Evolutionary conservation across 345 rosid species (phyloP).

Genomic region (Dipteronia dyeriana): DNA sequence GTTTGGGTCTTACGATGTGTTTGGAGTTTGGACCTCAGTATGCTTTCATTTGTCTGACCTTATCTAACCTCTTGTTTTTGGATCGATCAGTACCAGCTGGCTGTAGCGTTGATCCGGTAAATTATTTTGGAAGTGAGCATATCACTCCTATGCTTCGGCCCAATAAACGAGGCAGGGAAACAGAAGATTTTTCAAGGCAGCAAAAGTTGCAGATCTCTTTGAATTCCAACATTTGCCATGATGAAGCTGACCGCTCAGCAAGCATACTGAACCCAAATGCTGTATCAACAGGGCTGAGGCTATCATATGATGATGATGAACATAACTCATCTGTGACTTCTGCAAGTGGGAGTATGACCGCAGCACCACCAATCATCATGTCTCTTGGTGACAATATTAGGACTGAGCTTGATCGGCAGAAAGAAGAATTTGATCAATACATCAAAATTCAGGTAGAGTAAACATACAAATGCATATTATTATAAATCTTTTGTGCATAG

Average conservation of each 20-base stretch:
- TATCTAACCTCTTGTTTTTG: not conserved
- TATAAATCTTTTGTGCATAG: not conserved
- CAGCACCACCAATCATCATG: constrained; percentile 51
- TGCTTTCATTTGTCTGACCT: not conserved
- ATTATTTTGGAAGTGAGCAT: constrained; percentile 64
- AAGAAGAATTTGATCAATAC: constrained; percentile 67
- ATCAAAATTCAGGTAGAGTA: constrained; percentile 62
- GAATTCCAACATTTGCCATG: constrained; percentile 50
- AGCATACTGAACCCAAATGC: constrained; percentile 55
- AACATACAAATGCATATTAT: not conserved
- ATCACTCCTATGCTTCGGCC: constrained; percentile 49
- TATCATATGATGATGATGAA: constrained; percentile 80
- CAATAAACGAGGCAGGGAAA: constrained; percentile 54
- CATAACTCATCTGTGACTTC: constrained; percentile 76
- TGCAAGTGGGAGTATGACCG: constrained; percentile 68
- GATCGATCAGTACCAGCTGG: constrained; percentile 55
- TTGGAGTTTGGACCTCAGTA: too few species aligned
- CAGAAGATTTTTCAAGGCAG: constrained; percentile 57
- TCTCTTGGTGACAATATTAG: constrained; percentile 60
- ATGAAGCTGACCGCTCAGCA: constrained; percentile 53
- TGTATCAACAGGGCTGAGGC: constrained; percentile 82
- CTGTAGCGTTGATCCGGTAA: constrained; percentile 61
- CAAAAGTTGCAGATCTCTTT: constrained; percentile 73
- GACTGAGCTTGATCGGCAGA: constrained; percentile 63
- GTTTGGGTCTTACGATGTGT: not conserved